Evolutionary conservation across 2,329 filamentous ascomycete species (phyloP).

Genomic region (Allantophomopsis lycopodina): DNA sequence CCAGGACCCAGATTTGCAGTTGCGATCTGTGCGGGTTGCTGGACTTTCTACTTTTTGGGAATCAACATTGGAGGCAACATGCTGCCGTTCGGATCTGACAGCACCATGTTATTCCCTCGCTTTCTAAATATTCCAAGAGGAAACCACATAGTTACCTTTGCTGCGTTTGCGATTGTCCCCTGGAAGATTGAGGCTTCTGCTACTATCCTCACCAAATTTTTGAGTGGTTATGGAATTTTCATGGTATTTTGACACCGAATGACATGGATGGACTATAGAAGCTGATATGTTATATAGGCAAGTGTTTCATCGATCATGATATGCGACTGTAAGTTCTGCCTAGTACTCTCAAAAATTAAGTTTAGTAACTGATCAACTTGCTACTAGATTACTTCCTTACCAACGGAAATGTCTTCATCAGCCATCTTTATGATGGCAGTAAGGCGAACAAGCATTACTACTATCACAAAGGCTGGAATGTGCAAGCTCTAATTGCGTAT

Average conservation of each 20-base stretch:
- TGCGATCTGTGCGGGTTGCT: constrained; percentile 2
- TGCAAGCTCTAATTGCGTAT: constrained; percentile 17
- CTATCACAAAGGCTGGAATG: constrained; percentile 15
- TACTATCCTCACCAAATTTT: constrained; percentile 4
- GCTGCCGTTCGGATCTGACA: constrained; percentile 5
- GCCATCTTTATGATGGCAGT: constrained; percentile 13
- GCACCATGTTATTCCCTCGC: constrained; percentile 3
- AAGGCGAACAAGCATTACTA: constrained; percentile 14
- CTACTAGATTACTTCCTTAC: constrained; percentile 17
- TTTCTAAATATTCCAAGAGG: constrained; percentile 7
- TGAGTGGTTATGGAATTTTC: constrained; percentile 11
- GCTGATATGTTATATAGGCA: not conserved
- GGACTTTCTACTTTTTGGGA: constrained; percentile 3
- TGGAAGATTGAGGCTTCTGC: constrained; percentile 6
- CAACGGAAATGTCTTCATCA: constrained; percentile 15
- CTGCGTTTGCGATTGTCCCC: constrained; percentile 8
- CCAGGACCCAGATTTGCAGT: constrained; percentile 2
- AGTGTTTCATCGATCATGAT: constrained; percentile 4
- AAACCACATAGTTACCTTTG: constrained; percentile 3
- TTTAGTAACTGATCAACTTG: constrained; percentile 4
- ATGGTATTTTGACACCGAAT: constrained; percentile 2
- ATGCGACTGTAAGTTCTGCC: constrained; percentile 1
- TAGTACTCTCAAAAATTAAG: not conserved
- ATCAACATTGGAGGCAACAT: constrained; percentile 6
- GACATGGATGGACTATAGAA: not conserved